Evolutionary conservation across 441 rosid genomes (phyloP), one percentile per base, ranked within the genome.

Genomic region (Populus hybrid): DNA sequence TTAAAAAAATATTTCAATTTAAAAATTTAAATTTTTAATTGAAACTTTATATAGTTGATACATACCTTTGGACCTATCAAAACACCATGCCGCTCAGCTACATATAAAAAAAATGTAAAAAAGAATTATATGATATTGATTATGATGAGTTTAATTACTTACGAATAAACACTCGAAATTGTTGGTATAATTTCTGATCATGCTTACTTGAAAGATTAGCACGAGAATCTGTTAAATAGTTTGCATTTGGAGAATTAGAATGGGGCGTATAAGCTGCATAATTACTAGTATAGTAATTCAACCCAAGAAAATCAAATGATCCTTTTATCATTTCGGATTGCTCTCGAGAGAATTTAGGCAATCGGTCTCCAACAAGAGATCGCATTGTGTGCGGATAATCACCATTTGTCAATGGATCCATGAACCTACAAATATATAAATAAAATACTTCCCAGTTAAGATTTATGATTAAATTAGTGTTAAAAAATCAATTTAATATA

Each of bases 291-390:
- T 88, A 88, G 30, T 88, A 87, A 66, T 86, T 90, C 61, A 90
- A 72, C 20, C 90, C 90, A 2, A 90, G 42, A 81, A 90, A 90
- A 84, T 87, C 90, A 70, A 77, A 77, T 1, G 93, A 88, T 10
- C 86, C 87, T 70, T 84, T 86, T 4, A 90, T 28, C 69, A 80
- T 9, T 11, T 67, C 3, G 1, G 87, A 83, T 74, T 88, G 77
- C 59, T 84, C 77, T 9, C 67, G 5, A 0, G 89, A 63, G 68
- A 90, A 88, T 72, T 80, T 78, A 8, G 93, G 92, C 32, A 90
- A 65, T 67, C 90, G 75, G 8, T 80, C 54, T 1, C 83, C 83
- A 1, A 81, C 87, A 2, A 82, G 76, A 8, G 84, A 73, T 3
- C 46, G 57, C 86, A 90, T 79, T 18, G 54, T 66, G 3, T 16